Evolutionary conservation across 139 green algal genomes (phyloP).

Genomic region (Tetraselmis striata): DNA sequence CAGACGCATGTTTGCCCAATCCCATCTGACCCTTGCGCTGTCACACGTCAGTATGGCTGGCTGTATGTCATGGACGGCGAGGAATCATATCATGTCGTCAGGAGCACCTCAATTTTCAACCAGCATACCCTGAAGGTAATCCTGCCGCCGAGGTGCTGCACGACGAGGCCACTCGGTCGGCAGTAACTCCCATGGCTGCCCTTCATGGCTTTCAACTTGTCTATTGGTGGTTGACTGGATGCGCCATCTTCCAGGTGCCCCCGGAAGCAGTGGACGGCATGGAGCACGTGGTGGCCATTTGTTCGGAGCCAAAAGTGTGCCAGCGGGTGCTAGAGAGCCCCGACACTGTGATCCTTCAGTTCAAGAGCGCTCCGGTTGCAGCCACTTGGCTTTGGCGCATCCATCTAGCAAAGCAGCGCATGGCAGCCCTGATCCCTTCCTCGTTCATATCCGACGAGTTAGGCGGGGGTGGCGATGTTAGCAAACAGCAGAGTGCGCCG

Average conservation of each 20-base stretch:
- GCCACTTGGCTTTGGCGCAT: not conserved
- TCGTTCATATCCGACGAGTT: too few relatives aligned
- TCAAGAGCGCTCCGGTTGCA: not conserved
- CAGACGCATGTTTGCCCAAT: too few relatives aligned
- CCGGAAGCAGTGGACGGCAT: conserved; percentile 22
- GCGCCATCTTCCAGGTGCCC: conserved; percentile 20
- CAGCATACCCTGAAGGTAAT: not conserved
- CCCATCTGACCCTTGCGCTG: too few relatives aligned
- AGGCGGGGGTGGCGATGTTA: too few relatives aligned
- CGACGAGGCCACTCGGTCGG: too few relatives aligned
- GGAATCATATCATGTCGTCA: not conserved
- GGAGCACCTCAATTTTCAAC: not conserved
- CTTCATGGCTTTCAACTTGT: too few relatives aligned
- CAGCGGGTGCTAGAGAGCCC: conserved; percentile 15
- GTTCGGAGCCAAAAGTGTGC: not conserved
- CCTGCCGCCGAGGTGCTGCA: not conserved
- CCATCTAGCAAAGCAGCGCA: not conserved
- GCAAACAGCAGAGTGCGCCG: too few relatives aligned
- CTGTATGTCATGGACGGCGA: conserved; percentile 46
- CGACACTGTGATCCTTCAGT: conserved; percentile 26
- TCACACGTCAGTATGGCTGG: conserved; percentile 32
- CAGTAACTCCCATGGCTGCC: too few relatives aligned
- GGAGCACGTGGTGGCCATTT: conserved; percentile 32
- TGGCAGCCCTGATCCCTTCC: not conserved
- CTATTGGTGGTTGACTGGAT: too few relatives aligned